Base-by-base conservation (phyloP, 1,284 basidiomycete species). In the Puccinia triticina region DNA sequence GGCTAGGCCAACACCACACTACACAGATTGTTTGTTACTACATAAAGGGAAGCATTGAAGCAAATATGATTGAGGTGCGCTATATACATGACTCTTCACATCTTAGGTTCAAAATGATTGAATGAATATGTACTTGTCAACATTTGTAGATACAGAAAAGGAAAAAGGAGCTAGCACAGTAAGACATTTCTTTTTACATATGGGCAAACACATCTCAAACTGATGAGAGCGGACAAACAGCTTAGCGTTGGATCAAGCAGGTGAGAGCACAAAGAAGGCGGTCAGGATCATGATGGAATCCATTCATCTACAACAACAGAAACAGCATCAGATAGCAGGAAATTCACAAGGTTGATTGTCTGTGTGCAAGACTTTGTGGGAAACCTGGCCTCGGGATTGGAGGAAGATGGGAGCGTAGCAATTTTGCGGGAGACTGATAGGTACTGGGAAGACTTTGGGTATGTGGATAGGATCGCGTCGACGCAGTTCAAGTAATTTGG, bases 391-490 rank as follows among this genome's bases (percentile, higher is more conserved):
- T 69, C 26, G 43, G 66, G 66, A 69, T 57, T 34, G 37, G 37
- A 75, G 26, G 73, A 34, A 75, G 3, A 18, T 23, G 12, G 73
- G 73, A 26, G 34, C 46, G 34, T 75, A 75, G 57, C 73, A 75
- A 34, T 37, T 59, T 2, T 16, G 37, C 3, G 73, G 73, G 18
- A 75, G 43, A 26, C 73, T 53, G n/a, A 57, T 43, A n/a, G 53
- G 53, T 10, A 75, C 73, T 21, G 5, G 10, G 8, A 2, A 26
- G 16, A 8, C 5, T 7, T 43, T 4, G 21, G 66, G n/a, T 40
- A 21, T 46, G 66, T 46, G 43, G 37, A 69, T 69, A 69, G 66
- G n/a, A 23, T 23, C n/a, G 4, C 32, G 37, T 7, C 66, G 43
- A 16, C 66, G 66, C 18, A 69, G n/a, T 69, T 69, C 66, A 12